Conservation (phyloP, 2,329 filamentous ascomycete genomes). For the Biscogniauxia mediterranea region DNA sequence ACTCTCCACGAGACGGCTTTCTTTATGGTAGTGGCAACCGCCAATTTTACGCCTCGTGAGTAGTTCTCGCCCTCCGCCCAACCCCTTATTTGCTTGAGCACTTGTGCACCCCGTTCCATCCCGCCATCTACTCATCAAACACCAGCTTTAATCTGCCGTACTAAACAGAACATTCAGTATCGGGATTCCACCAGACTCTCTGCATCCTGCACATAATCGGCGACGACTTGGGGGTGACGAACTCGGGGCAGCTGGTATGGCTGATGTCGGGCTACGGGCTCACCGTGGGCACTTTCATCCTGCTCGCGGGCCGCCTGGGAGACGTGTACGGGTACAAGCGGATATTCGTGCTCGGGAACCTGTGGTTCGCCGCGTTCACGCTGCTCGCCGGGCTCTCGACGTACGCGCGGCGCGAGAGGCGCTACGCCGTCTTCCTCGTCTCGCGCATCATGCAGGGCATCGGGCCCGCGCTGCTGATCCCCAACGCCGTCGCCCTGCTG, state of each 20-base stretch:
- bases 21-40: conserved; percentile 29
- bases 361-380: conserved; percentile 49
- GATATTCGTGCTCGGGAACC: conserved; percentile 46
- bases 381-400: conserved; percentile 43
- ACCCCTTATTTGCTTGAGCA: neutral
- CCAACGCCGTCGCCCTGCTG: conserved; percentile 53
- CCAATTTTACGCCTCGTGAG: conserved; percentile 32
- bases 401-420: conserved; percentile 27
- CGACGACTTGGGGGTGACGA: conserved; percentile 37
- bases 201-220: conserved; percentile 44
- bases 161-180: conserved; percentile 21
- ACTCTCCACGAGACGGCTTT: conserved; percentile 27
- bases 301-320: conserved; percentile 47
- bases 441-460: conserved; percentile 47
- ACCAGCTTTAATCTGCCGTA: neutral
- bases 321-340: conserved; percentile 50
- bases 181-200: conserved; percentile 30
- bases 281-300: conserved; percentile 49
- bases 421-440: conserved; percentile 37
- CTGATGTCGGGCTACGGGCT: conserved; percentile 47
- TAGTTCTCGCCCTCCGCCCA: conserved; percentile 9
- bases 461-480: conserved; percentile 51
- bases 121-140: neutral
- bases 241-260: conserved; percentile 44
- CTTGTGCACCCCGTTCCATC: neutral